Percentiles rank a stretch among this genome's conserved stretches.
Evolutionary conservation across 2,329 filamentous ascomycete species (phyloP).

Genomic region (Aspergillus fischeri): DNA sequence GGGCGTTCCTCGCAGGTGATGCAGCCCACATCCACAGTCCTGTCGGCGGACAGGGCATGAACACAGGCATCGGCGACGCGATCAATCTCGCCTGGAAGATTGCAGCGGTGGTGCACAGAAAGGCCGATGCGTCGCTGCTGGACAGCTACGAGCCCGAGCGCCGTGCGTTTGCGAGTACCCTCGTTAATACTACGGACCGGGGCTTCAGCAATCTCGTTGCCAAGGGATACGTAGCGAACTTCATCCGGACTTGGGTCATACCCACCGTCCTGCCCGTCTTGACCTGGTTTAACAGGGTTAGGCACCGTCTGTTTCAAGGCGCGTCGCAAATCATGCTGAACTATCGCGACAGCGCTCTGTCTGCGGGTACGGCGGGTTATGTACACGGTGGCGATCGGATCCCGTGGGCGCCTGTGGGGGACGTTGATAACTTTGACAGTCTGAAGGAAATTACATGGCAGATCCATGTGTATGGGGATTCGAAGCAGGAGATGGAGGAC

Average conservation of each 20-base stretch:
- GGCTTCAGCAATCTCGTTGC: conserved; percentile 39
- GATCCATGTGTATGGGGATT: conserved; percentile 28
- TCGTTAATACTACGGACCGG: conserved; percentile 42
- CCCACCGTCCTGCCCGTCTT: conserved; percentile 31
- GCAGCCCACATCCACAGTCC: conserved; percentile 56
- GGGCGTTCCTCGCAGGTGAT: conserved; percentile 54
- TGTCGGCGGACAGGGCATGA: conserved; percentile 56
- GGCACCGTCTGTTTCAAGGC: conserved; percentile 27
- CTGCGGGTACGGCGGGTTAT: conserved; percentile 30
- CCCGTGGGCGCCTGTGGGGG: conserved; percentile 27
- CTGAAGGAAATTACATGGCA: conserved; percentile 26
- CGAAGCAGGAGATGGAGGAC: conserved; percentile 9
- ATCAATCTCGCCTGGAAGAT: conserved; percentile 56
- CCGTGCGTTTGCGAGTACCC: conserved; percentile 42
- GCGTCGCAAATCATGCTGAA: conserved; percentile 42
- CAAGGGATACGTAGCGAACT: conserved; percentile 40
- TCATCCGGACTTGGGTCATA: conserved; percentile 36
- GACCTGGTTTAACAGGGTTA: conserved; percentile 18
- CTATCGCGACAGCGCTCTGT: conserved; percentile 41
- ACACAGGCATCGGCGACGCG: conserved; percentile 53
- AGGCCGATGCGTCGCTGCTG: conserved; percentile 39
- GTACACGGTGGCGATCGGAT: conserved; percentile 48
- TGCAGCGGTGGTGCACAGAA: conserved; percentile 41
- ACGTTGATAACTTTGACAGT: conserved; percentile 24
- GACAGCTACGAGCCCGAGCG: conserved; percentile 49